These are phyloP conservation scores for Erythrobasidium yunnanense DNA, from an alignment of 768 basidiomycete genomes.

Conservation along the genomic window DNA sequence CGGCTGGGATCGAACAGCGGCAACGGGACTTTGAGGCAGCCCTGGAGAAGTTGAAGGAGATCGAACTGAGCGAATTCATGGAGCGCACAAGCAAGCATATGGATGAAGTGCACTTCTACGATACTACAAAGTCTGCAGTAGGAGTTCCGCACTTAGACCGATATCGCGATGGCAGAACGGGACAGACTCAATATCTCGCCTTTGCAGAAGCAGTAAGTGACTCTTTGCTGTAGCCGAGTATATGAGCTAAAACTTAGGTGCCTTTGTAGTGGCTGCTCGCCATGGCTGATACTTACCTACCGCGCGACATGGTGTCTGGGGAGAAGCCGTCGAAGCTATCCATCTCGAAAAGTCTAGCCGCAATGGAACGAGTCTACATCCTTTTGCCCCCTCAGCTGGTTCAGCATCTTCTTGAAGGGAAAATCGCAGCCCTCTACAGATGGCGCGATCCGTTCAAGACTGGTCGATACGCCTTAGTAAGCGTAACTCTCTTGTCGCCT, in stretches of 20 bases:
- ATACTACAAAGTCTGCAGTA: neutral
- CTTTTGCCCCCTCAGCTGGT: slow-evolving; percentile 5
- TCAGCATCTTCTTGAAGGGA: neutral
- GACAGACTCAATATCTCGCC: neutral
- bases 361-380: slow-evolving; percentile 11
- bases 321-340: neutral
- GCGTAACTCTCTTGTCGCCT: neutral
- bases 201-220: slow-evolving; percentile 13
- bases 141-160: neutral
- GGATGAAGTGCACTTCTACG: slow-evolving; percentile 12
- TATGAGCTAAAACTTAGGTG: neutral
- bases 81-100: slow-evolving; percentile 12
- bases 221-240: neutral
- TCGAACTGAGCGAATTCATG: slow-evolving; percentile 19
- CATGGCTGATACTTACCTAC: neutral
- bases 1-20: no score
- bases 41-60: slow-evolving; percentile 12
- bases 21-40: neutral
- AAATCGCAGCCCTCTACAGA: slow-evolving; percentile 7
- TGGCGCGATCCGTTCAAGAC: slow-evolving; percentile 18
- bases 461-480: neutral
- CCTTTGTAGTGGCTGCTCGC: slow-evolving; percentile 3
- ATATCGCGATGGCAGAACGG: neutral
- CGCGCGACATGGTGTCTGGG: neutral
- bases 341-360: neutral